Percentiles rank a stretch among this genome's conserved stretches.
phyloP scores from a whole-genome alignment of 257 asterid genomes.

The Scutellaria minor region DNA sequence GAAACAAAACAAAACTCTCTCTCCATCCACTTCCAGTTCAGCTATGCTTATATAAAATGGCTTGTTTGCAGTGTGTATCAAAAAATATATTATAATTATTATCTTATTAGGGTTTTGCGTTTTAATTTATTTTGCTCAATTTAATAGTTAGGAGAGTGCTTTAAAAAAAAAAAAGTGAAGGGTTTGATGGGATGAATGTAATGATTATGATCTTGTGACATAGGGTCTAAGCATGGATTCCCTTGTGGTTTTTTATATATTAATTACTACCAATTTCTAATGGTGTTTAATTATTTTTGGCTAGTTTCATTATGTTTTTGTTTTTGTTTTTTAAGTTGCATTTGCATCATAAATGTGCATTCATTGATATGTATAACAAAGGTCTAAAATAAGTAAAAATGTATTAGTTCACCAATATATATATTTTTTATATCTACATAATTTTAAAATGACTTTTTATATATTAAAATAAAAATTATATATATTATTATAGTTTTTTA shows the following conservation, averaged over 20 bases:
- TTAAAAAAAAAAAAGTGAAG: constrained; percentile 6
- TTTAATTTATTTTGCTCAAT: constrained; percentile 10
- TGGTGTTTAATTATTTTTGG: constrained; percentile 38
- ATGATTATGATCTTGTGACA: constrained; percentile 55
- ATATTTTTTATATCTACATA: too few relatives aligned
- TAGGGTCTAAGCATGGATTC: constrained; percentile 49
- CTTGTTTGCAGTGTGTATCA: constrained; percentile 56
- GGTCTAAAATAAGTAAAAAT: too few relatives aligned
- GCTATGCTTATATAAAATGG: constrained; percentile 41
- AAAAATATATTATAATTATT: constrained; percentile 12
- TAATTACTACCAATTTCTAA: constrained; percentile 37
- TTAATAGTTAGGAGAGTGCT: constrained; percentile 53
- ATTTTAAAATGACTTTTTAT: too few relatives aligned
- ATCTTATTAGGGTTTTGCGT: constrained; percentile 31
- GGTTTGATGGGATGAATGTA: constrained; percentile 42
- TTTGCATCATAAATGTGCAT: too few relatives aligned
- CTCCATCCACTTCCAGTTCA: constrained; percentile 42
- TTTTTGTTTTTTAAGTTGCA: background rate
- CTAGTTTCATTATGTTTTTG: background rate
- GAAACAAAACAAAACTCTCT: constrained; percentile 19
- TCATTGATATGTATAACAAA: too few relatives aligned
- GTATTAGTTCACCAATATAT: too few relatives aligned
- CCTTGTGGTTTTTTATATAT: constrained; percentile 47
- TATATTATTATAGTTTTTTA: too few relatives aligned
- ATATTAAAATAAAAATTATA: too few relatives aligned